Percentiles rank a stretch among this genome's conserved stretches.
Evolutionary conservation across 2,329 filamentous ascomycete genomes (phyloP).

Genomic region (Arachnopeziza araneosa): DNA sequence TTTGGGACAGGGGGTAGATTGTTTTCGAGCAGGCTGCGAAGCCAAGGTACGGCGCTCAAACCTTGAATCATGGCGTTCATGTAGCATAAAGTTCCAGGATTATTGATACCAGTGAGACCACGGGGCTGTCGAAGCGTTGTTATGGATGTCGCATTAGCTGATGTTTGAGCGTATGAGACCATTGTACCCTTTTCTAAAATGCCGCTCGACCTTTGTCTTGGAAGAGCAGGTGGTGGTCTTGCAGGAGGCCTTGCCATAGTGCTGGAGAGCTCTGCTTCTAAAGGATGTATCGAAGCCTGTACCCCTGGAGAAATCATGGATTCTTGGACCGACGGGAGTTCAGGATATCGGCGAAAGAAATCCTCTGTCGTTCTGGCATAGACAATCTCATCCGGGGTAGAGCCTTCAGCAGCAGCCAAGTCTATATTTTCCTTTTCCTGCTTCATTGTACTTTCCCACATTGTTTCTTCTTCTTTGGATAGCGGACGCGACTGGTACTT

Average conservation of each 20-base stretch:
- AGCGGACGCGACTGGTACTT: conserved; percentile 59
- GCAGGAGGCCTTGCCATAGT: conserved; percentile 30
- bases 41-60: conserved; percentile 65
- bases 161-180: conserved; percentile 30
- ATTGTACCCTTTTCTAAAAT: conserved; percentile 52
- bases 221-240: conserved; percentile 47
- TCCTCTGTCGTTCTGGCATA: conserved; percentile 74
- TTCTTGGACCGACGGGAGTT: conserved; percentile 56
- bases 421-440: conserved; percentile 46
- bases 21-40: conserved; percentile 63
- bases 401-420: conserved; percentile 35
- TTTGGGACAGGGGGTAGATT: conserved; percentile 49
- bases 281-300: neutral
- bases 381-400: conserved; percentile 41
- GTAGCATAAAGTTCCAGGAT: conserved; percentile 81
- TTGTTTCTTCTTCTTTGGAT: conserved; percentile 72
- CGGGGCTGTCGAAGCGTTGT: conserved; percentile 41
- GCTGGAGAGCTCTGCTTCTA: conserved; percentile 21
- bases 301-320: conserved; percentile 46
- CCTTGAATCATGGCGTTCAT: conserved; percentile 89
- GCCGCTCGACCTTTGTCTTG: conserved; percentile 70
- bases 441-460: conserved; percentile 72
- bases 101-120: conserved; percentile 69
- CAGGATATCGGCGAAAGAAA: conserved; percentile 76
- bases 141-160: conserved; percentile 36